Base-by-base conservation (phyloP, 179 eudicot genomes). In the Vitellaria paradoxa region DNA sequence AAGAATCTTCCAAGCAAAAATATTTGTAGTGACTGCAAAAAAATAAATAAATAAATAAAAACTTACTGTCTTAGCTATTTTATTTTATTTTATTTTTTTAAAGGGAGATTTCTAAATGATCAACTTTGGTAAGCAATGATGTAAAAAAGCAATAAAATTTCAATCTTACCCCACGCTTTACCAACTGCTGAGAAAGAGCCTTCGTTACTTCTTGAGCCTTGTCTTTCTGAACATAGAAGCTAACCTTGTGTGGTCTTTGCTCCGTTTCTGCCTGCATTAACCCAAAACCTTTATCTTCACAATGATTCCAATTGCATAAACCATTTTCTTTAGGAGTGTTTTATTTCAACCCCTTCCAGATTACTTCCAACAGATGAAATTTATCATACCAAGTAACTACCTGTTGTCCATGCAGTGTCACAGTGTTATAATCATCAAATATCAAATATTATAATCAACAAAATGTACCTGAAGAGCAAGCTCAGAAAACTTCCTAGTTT, bases 171-270 rank as follows among this genome's bases (percentile, higher is more conserved):
- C 99, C 99, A 45, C 87, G 94, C 75, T 86, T 89, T 79, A 81
- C 86, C 76, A 93, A 80, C 75, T 66, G 71, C 80, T 84, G 88
- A 21, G 88, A 83, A 78, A 96, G 96, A 81, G 72, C 84, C 81
- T 90, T 93, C 72, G 49, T 96, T 68, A 96, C 89, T 82, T 87
- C 89, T 62, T 82, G 89, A 45, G 98, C 99, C 81, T 91, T 91
- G 49, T 96, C 98, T 84, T 93, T 96, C 82, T 89, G 81, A 70
- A 96, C 92, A 74, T 93, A 89, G 78, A 96, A 96, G 85, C 98
- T 96, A 73, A 89, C 90, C 79, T 96, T 96, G 84, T 96, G 99
- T 6, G 96, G 91, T 60, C 98, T 86, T 80, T 91, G 97, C 82
- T 96, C 99, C 1, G 99, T 83, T 83, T 91, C 99, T 18, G 93